A percentile compares a stretch with the other conserved stretches of the same genome.
phyloP scores from a whole-genome alignment of 768 basidiomycete species.

The Suillus luteus region DNA sequence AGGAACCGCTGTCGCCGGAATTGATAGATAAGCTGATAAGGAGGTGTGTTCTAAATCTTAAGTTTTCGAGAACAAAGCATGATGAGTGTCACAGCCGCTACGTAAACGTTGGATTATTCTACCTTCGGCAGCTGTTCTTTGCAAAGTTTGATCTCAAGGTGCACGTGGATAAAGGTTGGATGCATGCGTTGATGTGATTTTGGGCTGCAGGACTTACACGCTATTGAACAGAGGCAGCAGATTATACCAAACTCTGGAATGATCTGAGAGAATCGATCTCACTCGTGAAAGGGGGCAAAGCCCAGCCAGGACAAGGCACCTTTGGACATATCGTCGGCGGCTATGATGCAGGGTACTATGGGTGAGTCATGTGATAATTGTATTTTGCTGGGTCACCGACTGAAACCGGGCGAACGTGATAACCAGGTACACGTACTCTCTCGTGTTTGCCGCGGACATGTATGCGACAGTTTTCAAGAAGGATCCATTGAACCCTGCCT shows the following conservation, averaged over 20 bases:
- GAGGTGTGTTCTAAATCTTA: constrained; percentile 45
- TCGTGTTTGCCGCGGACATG: constrained; percentile 63
- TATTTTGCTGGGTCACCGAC: neutral
- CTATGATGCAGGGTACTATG: constrained; percentile 70
- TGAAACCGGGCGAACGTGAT: neutral
- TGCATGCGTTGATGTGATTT: neutral
- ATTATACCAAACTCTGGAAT: constrained; percentile 84
- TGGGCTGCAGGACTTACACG: neutral
- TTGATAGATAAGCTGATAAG: constrained; percentile 80
- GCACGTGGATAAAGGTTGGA: constrained; percentile 64
- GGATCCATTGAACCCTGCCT: constrained; percentile 69
- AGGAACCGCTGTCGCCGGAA: constrained; percentile 68
- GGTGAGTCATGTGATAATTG: constrained; percentile 1
- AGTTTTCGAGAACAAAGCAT: neutral
- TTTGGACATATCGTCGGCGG: constrained; percentile 81
- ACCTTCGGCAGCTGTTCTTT: constrained; percentile 84
- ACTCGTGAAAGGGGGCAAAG: constrained; percentile 61
- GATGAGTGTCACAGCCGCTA: constrained; percentile 52
- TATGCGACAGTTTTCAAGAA: constrained; percentile 77
- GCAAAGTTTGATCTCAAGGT: constrained; percentile 78
- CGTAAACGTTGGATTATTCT: constrained; percentile 80
- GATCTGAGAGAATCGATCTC: constrained; percentile 68
- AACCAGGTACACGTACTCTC: constrained; percentile 67
- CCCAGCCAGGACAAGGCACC: constrained; percentile 67
- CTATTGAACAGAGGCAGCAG: constrained; percentile 50